Percentiles rank a stretch among this genome's conserved stretches.
Evolutionary conservation across 179 eudicot species (phyloP).

Genomic region (Gypsophila paniculata): DNA sequence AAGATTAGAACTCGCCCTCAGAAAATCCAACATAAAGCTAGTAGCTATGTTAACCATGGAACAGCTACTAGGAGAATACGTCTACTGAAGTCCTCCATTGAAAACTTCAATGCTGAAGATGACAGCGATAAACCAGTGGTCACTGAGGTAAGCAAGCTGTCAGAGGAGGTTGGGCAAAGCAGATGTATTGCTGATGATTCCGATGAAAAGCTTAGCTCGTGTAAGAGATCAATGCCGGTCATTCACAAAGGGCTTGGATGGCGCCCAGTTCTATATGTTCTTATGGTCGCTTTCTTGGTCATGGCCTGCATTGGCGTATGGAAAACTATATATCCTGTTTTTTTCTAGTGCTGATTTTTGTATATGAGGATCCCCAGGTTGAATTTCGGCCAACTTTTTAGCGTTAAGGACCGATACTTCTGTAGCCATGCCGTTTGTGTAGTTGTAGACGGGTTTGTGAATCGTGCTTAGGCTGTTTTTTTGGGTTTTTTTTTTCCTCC

Average conservation of each 20-base stretch:
- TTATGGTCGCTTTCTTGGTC: slow-evolving; percentile 23
- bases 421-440: slow-evolving; percentile 17
- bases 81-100: slow-evolving; percentile 19
- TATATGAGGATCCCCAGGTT: slow-evolving; percentile 4
- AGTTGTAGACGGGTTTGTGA: slow-evolving; percentile 25
- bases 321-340: slow-evolving; percentile 18
- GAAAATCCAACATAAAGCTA: slow-evolving; percentile 21
- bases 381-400: slow-evolving; percentile 13
- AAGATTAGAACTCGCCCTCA: slow-evolving; percentile 40
- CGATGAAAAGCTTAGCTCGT: neutral
- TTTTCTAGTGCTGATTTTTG: slow-evolving; percentile 23
- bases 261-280: slow-evolving; percentile 5
- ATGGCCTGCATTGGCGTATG: slow-evolving; percentile 27
- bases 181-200: neutral
- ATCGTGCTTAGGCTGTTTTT: slow-evolving; percentile 17
- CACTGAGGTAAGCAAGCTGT: slow-evolving; percentile 19
- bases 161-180: slow-evolving; percentile 22
- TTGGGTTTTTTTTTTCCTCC: neutral
- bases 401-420: slow-evolving; percentile 17
- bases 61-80: slow-evolving; percentile 60
- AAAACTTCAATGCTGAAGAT: slow-evolving; percentile 3
- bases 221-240: slow-evolving; percentile 2
- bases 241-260: neutral
- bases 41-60: slow-evolving; percentile 41
- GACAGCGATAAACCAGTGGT: slow-evolving; percentile 16